Conservation (phyloP, 2,329 filamentous ascomycete species). For the Penicillium aurantiogriseum region DNA sequence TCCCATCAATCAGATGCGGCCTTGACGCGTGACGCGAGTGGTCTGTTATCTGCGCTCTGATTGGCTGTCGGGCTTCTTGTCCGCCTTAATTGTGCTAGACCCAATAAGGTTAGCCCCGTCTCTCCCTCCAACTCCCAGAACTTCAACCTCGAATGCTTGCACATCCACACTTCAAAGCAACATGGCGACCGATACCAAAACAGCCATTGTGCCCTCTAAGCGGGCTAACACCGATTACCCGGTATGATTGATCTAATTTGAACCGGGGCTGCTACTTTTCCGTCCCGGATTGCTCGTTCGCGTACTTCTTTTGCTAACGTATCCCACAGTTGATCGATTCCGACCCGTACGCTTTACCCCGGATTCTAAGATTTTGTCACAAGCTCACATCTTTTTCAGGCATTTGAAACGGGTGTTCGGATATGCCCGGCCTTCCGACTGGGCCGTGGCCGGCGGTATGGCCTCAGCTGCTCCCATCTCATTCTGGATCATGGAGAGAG, state of each 20-base stretch:
- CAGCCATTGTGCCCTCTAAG: slow-evolving; percentile 69
- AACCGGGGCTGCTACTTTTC: background rate
- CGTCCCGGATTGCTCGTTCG: background rate
- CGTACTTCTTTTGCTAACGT: slow-evolving; percentile 19
- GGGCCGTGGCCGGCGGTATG: slow-evolving; percentile 65
- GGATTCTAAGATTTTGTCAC: slow-evolving; percentile 14
- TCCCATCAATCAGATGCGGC: slow-evolving; percentile 15
- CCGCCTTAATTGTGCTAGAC: slow-evolving; percentile 16
- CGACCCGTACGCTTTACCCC: slow-evolving; percentile 73
- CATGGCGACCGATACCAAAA: slow-evolving; percentile 41
- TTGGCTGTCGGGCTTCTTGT: slow-evolving; percentile 15
- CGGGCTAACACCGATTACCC: slow-evolving; percentile 79
- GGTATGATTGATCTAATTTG: slow-evolving; percentile 56
- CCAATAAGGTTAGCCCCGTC: slow-evolving; percentile 22
- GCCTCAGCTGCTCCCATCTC: slow-evolving; percentile 71
- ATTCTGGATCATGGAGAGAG: slow-evolving; percentile 76
- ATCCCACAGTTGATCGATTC: slow-evolving; percentile 86
- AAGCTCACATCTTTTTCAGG: slow-evolving; percentile 51
- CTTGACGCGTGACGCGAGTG: slow-evolving; percentile 16
- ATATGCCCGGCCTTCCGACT: slow-evolving; percentile 86
- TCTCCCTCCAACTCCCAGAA: slow-evolving; percentile 31
- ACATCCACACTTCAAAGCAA: slow-evolving; percentile 18
- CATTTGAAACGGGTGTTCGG: slow-evolving; percentile 86
- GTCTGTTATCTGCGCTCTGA: slow-evolving; percentile 12
- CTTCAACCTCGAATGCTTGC: slow-evolving; percentile 25